Evolutionary conservation across 306 rosid species (phyloP), one percentile per base, ranked within the genome.

Genomic region (Pyrus betulifolia): DNA sequence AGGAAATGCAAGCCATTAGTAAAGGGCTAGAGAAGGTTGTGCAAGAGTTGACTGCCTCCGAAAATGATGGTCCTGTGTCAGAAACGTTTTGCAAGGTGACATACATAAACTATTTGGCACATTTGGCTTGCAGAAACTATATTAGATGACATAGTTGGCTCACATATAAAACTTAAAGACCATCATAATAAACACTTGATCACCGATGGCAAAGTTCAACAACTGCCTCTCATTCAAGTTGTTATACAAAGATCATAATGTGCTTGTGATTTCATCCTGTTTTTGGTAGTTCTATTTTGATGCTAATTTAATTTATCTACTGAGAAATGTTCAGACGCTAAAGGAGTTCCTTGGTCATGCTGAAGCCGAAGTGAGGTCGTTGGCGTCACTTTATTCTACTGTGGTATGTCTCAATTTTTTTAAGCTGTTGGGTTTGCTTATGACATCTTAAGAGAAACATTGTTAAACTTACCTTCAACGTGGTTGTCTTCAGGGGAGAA

Each of bases 1-100:
- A 95, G 85, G 97, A 95, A 89, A 95, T 95, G 99, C 97, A 92
- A 87, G 96, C 98, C 76, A 81, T 95, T 49, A 90, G 88, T 82
- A 95, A 95, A 86, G 98, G 97, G 79, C 86, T 90, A 59, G 98
- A 95, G 87, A 95, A 92, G 85, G 95, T 95, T 71, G 90, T 92
- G 69, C 97, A 90, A 86, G 97, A 95, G 84, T 82, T 95, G 86
- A 81, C 95, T 68, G 89, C 90, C 66, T 89, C 98, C 18, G 97
- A 89, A 86, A 90, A 86, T 81, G 98, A 95, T 57, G 98, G 98
- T 55, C 85, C 63, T 2, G 87, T 95, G 76, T 95, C 98, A 22
- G 92, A 79, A 80, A 33, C 4, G 69, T 95, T 92, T 86, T 89
- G 98, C 88, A 86, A 86, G 98, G 98, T 95, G 68, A 51, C 46